These are phyloP conservation scores for Blastomyces percursus DNA, from an alignment of 2,329 filamentous ascomycete genomes.

Conservation along the genomic window DNA sequence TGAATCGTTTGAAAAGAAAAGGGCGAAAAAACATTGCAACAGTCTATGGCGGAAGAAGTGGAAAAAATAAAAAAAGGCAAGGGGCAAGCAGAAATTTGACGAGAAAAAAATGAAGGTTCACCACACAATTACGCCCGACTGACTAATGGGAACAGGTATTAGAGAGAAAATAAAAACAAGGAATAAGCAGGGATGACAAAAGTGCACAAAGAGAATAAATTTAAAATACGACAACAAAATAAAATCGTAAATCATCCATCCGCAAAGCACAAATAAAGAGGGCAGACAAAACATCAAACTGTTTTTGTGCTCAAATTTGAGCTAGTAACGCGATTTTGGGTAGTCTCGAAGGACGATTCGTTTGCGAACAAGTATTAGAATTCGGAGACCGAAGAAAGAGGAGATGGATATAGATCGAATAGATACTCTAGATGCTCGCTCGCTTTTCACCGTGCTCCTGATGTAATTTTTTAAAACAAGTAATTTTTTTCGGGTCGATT, in stretches of 20 bases:
- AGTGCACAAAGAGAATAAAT: conserved; percentile 4
- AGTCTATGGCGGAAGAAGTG: neutral
- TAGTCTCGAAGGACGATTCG: neutral
- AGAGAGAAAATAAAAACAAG: neutral
- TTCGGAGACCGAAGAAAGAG: conserved; percentile 15
- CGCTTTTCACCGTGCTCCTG: conserved; percentile 3
- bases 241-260: conserved; percentile 5
- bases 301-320: neutral
- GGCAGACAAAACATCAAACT: neutral
- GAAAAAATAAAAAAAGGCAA: neutral
- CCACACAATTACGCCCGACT: neutral
- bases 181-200: conserved; percentile 1
- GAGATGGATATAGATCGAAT: conserved; percentile 6
- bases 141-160: neutral
- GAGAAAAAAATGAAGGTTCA: neutral
- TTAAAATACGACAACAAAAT: neutral
- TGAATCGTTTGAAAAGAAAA: neutral
- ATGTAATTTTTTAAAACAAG: neutral
- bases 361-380: conserved; percentile 6
- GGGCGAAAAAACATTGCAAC: neutral
- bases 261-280: conserved; percentile 1
- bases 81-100: no score
- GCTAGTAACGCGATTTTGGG: neutral
- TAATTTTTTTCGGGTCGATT: neutral
- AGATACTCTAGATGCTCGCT: conserved; percentile 5